These are phyloP conservation scores for Kodamaea jinghongensis DNA, from an alignment of 805 yeast genomes.

Conservation along the genomic window DNA sequence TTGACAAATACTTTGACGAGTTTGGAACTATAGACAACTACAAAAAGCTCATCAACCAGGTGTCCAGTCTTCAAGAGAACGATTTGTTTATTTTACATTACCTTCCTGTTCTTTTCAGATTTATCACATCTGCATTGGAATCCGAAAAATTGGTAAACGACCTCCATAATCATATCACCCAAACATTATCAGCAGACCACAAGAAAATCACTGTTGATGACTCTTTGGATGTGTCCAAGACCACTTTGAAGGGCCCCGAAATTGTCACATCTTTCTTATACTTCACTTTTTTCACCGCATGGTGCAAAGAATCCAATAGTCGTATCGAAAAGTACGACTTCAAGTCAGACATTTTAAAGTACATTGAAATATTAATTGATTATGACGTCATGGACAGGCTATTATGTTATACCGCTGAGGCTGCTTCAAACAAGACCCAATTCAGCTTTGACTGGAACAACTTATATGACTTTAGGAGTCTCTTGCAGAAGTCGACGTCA, in stretches of 20 bases:
- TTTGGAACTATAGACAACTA: conserved; percentile 34
- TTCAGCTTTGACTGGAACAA: conserved; percentile 41
- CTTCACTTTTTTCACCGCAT: conserved; percentile 55
- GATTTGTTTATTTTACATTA: conserved; percentile 61
- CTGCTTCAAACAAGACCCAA: conserved; percentile 36
- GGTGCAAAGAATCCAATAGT: conserved; percentile 56
- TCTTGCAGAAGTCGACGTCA: conserved; percentile 66
- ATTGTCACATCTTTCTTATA: conserved; percentile 48
- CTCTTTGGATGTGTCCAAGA: conserved; percentile 30
- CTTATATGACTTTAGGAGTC: conserved; percentile 62
- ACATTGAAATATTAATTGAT: conserved; percentile 56
- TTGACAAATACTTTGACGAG: conserved; percentile 33
- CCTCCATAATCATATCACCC: conserved; percentile 41
- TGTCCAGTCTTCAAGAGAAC: conserved; percentile 45
- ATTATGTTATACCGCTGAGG: conserved; percentile 59
- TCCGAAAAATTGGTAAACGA: conserved; percentile 31
- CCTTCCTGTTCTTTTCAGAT: conserved; percentile 55
- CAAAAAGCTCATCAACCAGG: conserved; percentile 41
- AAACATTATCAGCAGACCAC: conserved; percentile 25
- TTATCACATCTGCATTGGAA: conserved; percentile 43
- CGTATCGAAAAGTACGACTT: conserved; percentile 51
- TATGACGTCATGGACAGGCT: conserved; percentile 72
- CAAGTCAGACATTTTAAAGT: conserved; percentile 52
- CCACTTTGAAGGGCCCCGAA: conserved; percentile 35
- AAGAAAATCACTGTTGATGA: conserved; percentile 19